Base-by-base conservation (phyloP, 108 stramenopile species). In the Nitzschia sp. region DNA sequence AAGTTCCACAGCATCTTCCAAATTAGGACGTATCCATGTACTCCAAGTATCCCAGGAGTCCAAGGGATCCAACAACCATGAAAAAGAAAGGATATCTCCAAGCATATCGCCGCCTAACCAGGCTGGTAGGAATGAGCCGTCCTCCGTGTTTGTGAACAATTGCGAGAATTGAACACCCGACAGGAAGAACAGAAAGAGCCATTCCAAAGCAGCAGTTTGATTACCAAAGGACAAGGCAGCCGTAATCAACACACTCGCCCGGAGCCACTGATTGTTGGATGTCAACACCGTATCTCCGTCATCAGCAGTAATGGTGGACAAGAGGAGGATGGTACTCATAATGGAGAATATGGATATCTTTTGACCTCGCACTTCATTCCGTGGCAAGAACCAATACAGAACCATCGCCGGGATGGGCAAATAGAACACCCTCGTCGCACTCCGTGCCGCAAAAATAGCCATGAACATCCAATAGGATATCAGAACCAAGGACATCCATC, bases 151-250 rank as follows among this genome's bases (percentile, higher is more conserved):
- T 3, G 14, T 15, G 9, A 14, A 58, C 22, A 62, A 21, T 44
- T 8, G 42, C 0, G n/a, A 15, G 14, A 62, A 44, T 20, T 62
- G 42, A 41, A 62, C 21, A 39, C 43, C 42, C 3, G 61, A 62
- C 43, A 62, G 24, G 44, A 62, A 43, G 61, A 62, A 62, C 5
- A 62, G 14, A 24, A 62, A 62, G 17, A 19, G 9, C 61, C 61
- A 62, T 46, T 62, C 61, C 42, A 62, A n/a, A 10, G 61, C 61
- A 12, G 61, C 61, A 0, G 42, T 62, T 19, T 43, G 61, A 20
- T 62, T 62, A 1, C 61, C 61, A 62, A 44, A 62, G 1, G 19
- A 43, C 2, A 62, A 11, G 12, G 61, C 61, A 44, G 20, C 43
- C 19, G 43, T 44, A 20, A 46, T 42, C n/a, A 62, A 19, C 43